A percentile compares a stretch with the other conserved stretches of the same genome.
Conservation (phyloP, 805 yeast genomes). For the Pichia manshurica region DNA sequence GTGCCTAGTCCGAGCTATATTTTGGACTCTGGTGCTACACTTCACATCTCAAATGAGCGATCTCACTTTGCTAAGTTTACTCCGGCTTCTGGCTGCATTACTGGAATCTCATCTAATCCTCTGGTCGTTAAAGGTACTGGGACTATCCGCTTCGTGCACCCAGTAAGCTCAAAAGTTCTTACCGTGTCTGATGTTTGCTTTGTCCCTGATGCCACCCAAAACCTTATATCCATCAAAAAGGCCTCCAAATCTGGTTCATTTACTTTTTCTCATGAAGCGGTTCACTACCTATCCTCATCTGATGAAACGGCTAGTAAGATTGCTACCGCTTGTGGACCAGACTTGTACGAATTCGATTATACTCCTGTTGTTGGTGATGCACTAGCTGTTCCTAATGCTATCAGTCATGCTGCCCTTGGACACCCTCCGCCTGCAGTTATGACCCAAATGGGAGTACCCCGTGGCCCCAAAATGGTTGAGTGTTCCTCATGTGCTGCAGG, state of each 20-base stretch:
- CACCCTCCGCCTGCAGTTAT: constrained; percentile 4
- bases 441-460: not conserved
- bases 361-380: not conserved
- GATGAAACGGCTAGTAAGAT: not conserved
- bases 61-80: constrained; percentile 1
- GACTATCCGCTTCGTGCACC: not conserved
- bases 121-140: constrained; percentile 2
- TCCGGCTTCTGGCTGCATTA: not conserved
- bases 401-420: not conserved
- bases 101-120: constrained; percentile 1
- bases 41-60: not conserved
- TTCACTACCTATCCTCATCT: not conserved
- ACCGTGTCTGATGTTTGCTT: not conserved
- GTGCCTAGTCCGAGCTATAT: not conserved
- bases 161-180: not conserved
- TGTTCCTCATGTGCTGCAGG: constrained; percentile 3
- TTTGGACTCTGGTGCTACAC: constrained; percentile 2
- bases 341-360: not conserved
- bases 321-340: not conserved
- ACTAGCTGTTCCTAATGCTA: not conserved
- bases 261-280: not conserved
- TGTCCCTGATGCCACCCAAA: constrained; percentile 1
- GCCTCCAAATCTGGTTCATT: not conserved
- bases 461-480: not conserved
- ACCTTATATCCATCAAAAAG: not conserved